These are phyloP conservation scores for Thelephora aurantiotincta DNA, from an alignment of 768 basidiomycete species.

Conservation along the genomic window DNA sequence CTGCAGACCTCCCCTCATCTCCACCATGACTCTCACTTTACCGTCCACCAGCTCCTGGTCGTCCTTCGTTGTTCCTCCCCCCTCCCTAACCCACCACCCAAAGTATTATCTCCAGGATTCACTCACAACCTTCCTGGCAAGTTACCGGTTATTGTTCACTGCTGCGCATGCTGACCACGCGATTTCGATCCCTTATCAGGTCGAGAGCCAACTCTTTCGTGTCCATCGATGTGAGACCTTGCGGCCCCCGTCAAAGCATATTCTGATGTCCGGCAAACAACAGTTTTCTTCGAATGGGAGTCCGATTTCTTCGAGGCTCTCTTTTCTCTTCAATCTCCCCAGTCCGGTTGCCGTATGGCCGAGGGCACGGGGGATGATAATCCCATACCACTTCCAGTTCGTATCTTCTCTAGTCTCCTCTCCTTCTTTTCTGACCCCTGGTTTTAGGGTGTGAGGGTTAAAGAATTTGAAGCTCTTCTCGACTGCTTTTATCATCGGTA, in stretches of 20 bases:
- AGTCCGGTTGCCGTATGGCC: too few relatives aligned
- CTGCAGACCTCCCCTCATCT: too few relatives aligned
- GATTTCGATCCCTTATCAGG: constrained; percentile 12
- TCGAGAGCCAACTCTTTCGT: constrained; percentile 23
- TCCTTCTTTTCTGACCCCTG: background rate
- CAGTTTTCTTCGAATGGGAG: constrained; percentile 21
- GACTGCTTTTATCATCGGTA: constrained; percentile 26
- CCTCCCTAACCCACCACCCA: too few relatives aligned
- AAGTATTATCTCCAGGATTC: constrained; percentile 11
- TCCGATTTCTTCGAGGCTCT: constrained; percentile 25
- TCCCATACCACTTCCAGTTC: constrained; percentile 16
- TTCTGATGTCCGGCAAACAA: background rate
- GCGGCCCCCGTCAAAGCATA: background rate
- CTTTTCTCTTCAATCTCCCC: constrained; percentile 17
- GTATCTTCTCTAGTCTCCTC: background rate
- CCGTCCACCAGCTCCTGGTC: too few relatives aligned
- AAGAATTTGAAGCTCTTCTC: constrained; percentile 25
- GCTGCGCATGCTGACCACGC: background rate
- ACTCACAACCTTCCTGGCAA: constrained; percentile 9
- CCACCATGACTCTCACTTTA: too few relatives aligned
- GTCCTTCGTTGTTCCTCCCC: too few relatives aligned
- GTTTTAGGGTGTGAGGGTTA: constrained; percentile 14
- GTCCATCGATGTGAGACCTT: constrained; percentile 18
- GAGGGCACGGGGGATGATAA: constrained; percentile 20
- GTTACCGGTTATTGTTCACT: too few relatives aligned